Conservation (phyloP, 371 early-diverging fungal species). For the Mortierella sp. region DNA sequence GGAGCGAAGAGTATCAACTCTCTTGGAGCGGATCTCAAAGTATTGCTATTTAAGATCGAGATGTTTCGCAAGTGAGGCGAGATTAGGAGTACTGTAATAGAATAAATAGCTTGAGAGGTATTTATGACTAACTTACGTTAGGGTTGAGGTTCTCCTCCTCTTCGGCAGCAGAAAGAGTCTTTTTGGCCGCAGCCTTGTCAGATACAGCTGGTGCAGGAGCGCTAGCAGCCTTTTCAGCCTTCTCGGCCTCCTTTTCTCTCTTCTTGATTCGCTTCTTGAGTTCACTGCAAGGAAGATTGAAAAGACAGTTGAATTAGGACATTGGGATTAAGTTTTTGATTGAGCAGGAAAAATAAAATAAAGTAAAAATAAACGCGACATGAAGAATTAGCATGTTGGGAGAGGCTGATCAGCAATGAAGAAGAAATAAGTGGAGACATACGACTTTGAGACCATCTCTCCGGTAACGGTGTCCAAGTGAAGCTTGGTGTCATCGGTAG, state of each 20-base stretch:
- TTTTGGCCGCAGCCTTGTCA: slow-evolving; percentile 65
- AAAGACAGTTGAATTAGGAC: background rate
- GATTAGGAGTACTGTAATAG: background rate
- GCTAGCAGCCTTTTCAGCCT: slow-evolving; percentile 74
- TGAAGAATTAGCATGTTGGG: no score
- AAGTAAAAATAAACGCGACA: no score
- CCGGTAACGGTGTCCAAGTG: slow-evolving; percentile 92
- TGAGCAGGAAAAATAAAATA: no score
- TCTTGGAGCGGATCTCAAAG: slow-evolving; percentile 95
- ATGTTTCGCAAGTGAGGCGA: no score
- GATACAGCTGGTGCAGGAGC: slow-evolving; percentile 67
- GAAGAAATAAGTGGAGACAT: slow-evolving; percentile 31
- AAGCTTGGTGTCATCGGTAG: slow-evolving; percentile 69
- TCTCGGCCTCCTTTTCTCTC: slow-evolving; percentile 87
- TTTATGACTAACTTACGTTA: slow-evolving; percentile 66
- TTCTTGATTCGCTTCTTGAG: slow-evolving; percentile 94
- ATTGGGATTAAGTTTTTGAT: background rate
- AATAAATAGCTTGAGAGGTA: no score
- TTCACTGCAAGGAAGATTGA: slow-evolving; percentile 71
- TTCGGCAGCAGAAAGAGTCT: slow-evolving; percentile 73
- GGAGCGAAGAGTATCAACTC: slow-evolving; percentile 84
- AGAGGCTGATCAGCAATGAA: background rate
- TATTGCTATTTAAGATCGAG: slow-evolving; percentile 75
- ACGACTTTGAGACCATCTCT: slow-evolving; percentile 96
- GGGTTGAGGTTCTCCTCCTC: slow-evolving; percentile 90